A percentile compares a stretch with the other conserved stretches of the same genome.
Evolutionary conservation across 768 basidiomycete genomes (phyloP).

Genomic region (Trametes sanguinea): DNA sequence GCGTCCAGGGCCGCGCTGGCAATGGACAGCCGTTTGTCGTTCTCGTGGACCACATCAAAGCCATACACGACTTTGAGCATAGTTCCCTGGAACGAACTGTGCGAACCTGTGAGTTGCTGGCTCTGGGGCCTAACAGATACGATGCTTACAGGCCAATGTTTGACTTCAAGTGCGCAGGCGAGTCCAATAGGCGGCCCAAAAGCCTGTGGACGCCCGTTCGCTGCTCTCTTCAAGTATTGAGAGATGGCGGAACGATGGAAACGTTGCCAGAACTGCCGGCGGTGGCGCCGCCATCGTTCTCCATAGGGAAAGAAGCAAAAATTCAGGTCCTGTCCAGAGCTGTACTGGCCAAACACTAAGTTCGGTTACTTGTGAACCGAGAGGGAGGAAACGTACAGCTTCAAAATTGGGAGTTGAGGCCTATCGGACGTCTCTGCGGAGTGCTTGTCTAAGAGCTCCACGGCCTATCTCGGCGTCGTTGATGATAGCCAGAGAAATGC

Average conservation of each 20-base stretch:
- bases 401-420: no score
- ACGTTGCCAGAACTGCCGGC: conserved; percentile 15
- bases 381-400: no score
- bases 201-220: background rate
- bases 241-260: background rate
- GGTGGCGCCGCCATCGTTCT: conserved; percentile 14
- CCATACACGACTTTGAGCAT: conserved; percentile 3
- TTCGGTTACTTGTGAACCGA: no score
- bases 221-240: background rate
- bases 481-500: no score
- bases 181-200: background rate
- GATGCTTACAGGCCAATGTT: conserved; percentile 3
- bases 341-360: background rate
- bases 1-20: background rate
- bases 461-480: no score
- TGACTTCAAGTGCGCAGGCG: background rate
- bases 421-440: no score
- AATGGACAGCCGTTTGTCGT: background rate
- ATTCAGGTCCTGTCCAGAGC: conserved; percentile 6
- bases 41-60: background rate
- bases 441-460: no score
- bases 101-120: no score
- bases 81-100: background rate
- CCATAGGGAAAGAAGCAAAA: conserved; percentile 10
- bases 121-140: background rate